These are phyloP conservation scores for Lodderomyces margitis DNA, from an alignment of 1,139 yeast genomes.

Conservation along the genomic window DNA sequence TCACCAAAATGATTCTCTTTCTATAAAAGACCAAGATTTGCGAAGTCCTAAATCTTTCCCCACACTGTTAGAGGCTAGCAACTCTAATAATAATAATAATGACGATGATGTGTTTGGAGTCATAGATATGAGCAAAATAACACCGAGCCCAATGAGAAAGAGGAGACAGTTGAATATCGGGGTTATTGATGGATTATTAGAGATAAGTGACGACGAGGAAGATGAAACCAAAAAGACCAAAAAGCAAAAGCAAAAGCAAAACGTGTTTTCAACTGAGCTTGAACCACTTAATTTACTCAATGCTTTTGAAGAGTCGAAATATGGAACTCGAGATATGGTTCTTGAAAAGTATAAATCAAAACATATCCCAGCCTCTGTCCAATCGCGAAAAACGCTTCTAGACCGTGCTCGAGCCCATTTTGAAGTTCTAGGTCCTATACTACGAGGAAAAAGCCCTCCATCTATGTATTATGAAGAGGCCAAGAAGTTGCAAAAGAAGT, in stretches of 20 bases:
- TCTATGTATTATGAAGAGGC: slow-evolving; percentile 55
- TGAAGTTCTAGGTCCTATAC: slow-evolving; percentile 36
- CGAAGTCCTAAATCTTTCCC: background rate
- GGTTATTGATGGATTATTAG: slow-evolving; percentile 11
- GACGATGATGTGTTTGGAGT: slow-evolving; percentile 7
- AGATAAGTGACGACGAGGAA: slow-evolving; percentile 14
- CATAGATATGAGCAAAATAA: slow-evolving; percentile 5
- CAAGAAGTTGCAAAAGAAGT: slow-evolving; percentile 30
- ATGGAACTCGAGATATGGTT: slow-evolving; percentile 16
- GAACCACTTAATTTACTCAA: slow-evolving; percentile 10
- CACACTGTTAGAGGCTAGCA: background rate
- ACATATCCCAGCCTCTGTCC: slow-evolving; percentile 27
- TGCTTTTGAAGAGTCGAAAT: slow-evolving; percentile 15
- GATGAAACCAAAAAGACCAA: slow-evolving; percentile 12
- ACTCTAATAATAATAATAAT: background rate
- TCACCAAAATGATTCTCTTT: too few relatives aligned
- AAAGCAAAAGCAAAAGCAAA: background rate
- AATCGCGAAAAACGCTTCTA: slow-evolving; percentile 23
- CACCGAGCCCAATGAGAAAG: slow-evolving; percentile 3
- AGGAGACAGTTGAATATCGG: background rate
- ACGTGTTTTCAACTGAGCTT: background rate
- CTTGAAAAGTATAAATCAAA: slow-evolving; percentile 21
- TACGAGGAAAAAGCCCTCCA: slow-evolving; percentile 36
- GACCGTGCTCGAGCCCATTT: slow-evolving; percentile 29
- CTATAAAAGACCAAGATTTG: background rate